Conservation (phyloP, 225 moss, liverwort and hornwort genomes). For the Polytrichum commune region DNA sequence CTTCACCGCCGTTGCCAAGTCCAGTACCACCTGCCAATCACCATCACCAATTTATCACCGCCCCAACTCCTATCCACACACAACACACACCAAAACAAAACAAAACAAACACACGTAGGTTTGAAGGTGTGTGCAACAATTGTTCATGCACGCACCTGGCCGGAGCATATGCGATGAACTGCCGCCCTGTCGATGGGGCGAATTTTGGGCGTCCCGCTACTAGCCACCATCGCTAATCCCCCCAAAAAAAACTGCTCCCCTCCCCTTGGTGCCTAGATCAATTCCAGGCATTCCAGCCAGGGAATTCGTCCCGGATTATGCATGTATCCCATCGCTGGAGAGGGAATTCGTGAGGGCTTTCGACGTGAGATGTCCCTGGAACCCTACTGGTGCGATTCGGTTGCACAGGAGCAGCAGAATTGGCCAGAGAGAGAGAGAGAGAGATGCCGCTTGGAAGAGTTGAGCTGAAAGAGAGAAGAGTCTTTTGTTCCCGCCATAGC, state of each 20-base stretch:
- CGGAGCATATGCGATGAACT: slow-evolving; percentile 87
- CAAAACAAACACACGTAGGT: not conserved
- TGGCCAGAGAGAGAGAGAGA: too few relatives aligned
- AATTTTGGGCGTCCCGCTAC: slow-evolving; percentile 40
- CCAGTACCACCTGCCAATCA: slow-evolving; percentile 71
- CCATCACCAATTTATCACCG: not conserved
- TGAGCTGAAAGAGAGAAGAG: too few relatives aligned
- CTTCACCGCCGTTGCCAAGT: slow-evolving; percentile 91
- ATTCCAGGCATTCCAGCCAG: too few relatives aligned
- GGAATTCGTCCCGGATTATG: too few relatives aligned
- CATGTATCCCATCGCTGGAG: too few relatives aligned
- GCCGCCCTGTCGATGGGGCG: slow-evolving; percentile 72
- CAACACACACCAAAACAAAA: not conserved
- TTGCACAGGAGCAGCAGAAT: too few relatives aligned
- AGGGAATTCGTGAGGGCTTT: too few relatives aligned
- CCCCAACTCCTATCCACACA: not conserved
- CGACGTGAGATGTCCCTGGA: too few relatives aligned
- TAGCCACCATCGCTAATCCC: slow-evolving; percentile 25
- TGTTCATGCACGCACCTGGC: slow-evolving; percentile 32
- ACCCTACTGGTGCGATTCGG: too few relatives aligned
- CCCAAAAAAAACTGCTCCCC: not conserved
- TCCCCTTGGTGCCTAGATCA: too few relatives aligned
- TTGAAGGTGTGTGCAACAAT: not conserved
- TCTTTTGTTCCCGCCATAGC: too few relatives aligned
- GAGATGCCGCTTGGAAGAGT: too few relatives aligned